A percentile compares a stretch with the other conserved stretches of the same genome.
phyloP scores from a whole-genome alignment of 2,329 filamentous ascomycete species.

The Rhinocladiella similis region DNA sequence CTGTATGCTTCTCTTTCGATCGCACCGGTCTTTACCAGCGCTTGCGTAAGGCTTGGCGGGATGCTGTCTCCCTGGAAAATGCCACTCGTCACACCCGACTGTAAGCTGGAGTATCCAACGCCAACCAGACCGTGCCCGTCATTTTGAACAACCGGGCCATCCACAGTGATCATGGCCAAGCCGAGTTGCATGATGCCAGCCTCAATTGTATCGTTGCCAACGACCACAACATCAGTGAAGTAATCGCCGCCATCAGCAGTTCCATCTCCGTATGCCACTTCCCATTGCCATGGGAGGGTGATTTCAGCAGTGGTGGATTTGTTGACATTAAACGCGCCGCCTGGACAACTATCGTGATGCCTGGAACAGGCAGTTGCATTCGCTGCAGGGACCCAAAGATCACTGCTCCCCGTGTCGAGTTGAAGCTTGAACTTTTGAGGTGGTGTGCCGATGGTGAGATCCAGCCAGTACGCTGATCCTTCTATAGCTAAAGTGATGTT shows the following conservation, averaged over 20 bases:
- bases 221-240: slow-evolving; percentile 35
- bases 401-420: slow-evolving; percentile 63
- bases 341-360: slow-evolving; percentile 32
- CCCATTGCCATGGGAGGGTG: slow-evolving; percentile 24
- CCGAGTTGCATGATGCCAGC: slow-evolving; percentile 61
- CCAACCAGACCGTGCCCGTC: slow-evolving; percentile 63
- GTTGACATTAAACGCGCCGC: slow-evolving; percentile 23
- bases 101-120: slow-evolving; percentile 43
- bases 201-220: slow-evolving; percentile 51
- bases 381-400: slow-evolving; percentile 65
- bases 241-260: slow-evolving; percentile 55
- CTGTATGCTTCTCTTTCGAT: slow-evolving; percentile 49
- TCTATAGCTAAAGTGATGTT: no score
- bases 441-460: slow-evolving; percentile 57
- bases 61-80: slow-evolving; percentile 39
- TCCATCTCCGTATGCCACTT: slow-evolving; percentile 61
- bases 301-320: slow-evolving; percentile 22
- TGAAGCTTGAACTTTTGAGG: slow-evolving; percentile 55
- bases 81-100: slow-evolving; percentile 37
- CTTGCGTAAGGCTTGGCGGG: slow-evolving; percentile 59
- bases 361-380: slow-evolving; percentile 1
- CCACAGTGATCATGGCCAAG: slow-evolving; percentile 54
- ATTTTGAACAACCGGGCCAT: slow-evolving; percentile 50
- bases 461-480: slow-evolving; percentile 46
- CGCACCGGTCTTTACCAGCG: slow-evolving; percentile 57